These are phyloP conservation scores for Thalassiosira exigua DNA, from an alignment of 352 stramenopile genomes.

Conservation along the genomic window DNA sequence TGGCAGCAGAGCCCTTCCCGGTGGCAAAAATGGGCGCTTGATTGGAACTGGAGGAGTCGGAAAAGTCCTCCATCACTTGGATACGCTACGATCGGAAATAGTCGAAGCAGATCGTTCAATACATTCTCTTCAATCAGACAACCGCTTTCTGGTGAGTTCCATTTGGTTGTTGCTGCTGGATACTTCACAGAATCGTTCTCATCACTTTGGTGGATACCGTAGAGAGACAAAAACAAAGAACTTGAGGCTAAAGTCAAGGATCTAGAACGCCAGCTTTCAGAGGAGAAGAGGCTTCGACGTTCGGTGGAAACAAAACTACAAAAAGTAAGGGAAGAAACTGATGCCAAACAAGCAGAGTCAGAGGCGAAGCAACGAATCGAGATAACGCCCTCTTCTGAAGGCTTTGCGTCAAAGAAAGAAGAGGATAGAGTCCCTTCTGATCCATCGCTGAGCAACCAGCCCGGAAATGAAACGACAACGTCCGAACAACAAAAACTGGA, in stretches of 20 bases:
- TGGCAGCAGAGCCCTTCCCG: slow-evolving; percentile 7
- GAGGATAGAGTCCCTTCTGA: background rate
- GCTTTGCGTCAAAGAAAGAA: too few relatives aligned
- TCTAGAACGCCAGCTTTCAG: slow-evolving; percentile 47
- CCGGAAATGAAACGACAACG: slow-evolving; percentile 7
- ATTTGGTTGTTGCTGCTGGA: too few relatives aligned
- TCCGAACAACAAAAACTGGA: slow-evolving; percentile 9
- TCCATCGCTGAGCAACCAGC: slow-evolving; percentile 5
- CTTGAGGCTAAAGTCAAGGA: slow-evolving; percentile 53
- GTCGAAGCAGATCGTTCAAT: slow-evolving; percentile 53
- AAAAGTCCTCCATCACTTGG: slow-evolving; percentile 61
- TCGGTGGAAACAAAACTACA: slow-evolving; percentile 28
- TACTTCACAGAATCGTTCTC: too few relatives aligned
- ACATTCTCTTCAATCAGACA: slow-evolving; percentile 45
- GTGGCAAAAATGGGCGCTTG: slow-evolving; percentile 38
- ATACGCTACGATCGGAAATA: slow-evolving; percentile 47
- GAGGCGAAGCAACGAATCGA: slow-evolving; percentile 14
- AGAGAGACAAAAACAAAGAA: slow-evolving; percentile 64
- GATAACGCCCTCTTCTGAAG: slow-evolving; percentile 9
- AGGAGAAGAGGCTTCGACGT: slow-evolving; percentile 40
- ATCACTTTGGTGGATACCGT: too few relatives aligned
- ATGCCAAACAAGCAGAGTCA: slow-evolving; percentile 20
- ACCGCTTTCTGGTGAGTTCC: slow-evolving; percentile 50
- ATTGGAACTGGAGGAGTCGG: slow-evolving; percentile 50
- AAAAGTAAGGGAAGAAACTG: slow-evolving; percentile 13